Conservation (phyloP, 192 early-diverging fungal species). For the Chytriomyces sp. region DNA sequence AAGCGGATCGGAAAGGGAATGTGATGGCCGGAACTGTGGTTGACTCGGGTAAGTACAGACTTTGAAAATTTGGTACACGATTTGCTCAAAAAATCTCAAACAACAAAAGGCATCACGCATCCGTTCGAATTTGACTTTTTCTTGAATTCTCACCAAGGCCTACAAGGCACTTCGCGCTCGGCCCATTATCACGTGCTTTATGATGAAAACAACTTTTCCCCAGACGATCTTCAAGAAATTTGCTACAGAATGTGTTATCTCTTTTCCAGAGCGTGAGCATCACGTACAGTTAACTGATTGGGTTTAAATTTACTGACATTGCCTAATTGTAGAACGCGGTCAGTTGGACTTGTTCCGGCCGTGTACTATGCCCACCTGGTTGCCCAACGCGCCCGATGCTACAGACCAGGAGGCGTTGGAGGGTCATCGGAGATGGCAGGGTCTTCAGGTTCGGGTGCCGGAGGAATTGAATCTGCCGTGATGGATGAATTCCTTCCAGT, state of each 20-base stretch:
- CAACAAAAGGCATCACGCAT: constrained; percentile 61
- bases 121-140: constrained; percentile 88
- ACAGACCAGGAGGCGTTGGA: constrained; percentile 13
- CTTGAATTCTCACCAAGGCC: constrained; percentile 80
- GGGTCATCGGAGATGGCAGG: constrained; percentile 8
- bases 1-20: constrained; percentile 79
- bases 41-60: constrained; percentile 41
- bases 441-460: neutral
- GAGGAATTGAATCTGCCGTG: neutral
- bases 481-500: constrained; percentile 26
- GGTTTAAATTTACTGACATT: neutral
- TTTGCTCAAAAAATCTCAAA: neutral
- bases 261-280: constrained; percentile 62
- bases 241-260: constrained; percentile 79
- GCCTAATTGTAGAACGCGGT: constrained; percentile 58
- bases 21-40: constrained; percentile 79
- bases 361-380: constrained; percentile 90
- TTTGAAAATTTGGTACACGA: neutral
- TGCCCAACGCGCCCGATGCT: constrained; percentile 61
- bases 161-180: constrained; percentile 89
- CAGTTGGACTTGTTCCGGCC: constrained; percentile 83
- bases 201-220: constrained; percentile 79
- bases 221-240: constrained; percentile 82
- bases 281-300: neutral
- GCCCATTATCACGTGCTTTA: constrained; percentile 87